These are phyloP conservation scores for Discostella stelligeroides DNA, from an alignment of 108 stramenopile species.

Conservation along the genomic window DNA sequence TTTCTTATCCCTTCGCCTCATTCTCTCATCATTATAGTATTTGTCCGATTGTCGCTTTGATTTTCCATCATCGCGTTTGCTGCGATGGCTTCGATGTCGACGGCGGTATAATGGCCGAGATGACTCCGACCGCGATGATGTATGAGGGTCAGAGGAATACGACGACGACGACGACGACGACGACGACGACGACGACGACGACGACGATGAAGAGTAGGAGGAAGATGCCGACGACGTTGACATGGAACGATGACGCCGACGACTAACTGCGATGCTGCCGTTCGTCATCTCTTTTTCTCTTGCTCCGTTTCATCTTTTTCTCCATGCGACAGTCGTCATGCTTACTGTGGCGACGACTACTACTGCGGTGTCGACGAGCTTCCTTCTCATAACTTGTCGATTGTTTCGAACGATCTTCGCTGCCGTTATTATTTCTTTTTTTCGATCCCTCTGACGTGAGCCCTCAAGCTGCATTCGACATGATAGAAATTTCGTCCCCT, in stretches of 20 bases:
- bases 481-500: slow-evolving; percentile 18
- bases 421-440: background rate
- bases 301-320: slow-evolving; percentile 10
- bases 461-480: background rate
- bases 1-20: background rate
- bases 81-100: too few species aligned
- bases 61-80: background rate
- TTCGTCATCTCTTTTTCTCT: slow-evolving; percentile 8
- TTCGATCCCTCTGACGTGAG: slow-evolving; percentile 2
- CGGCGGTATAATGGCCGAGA: slow-evolving; percentile 17
- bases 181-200: background rate
- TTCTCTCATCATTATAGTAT: too few species aligned
- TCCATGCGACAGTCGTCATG: slow-evolving; percentile 11
- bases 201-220: too few species aligned
- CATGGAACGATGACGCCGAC: slow-evolving; percentile 10
- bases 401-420: background rate
- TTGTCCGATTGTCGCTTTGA: background rate
- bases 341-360: background rate
- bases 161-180: slow-evolving; percentile 3
- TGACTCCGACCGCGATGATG: slow-evolving; percentile 6
- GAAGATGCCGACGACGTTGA: too few species aligned
- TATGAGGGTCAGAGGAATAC: background rate
- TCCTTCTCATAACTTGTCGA: too few species aligned
- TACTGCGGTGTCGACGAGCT: slow-evolving; percentile 29
- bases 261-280: slow-evolving; percentile 1